Evolutionary conservation across 768 basidiomycete species (phyloP).

Genomic region (Scleroderma citrinum): DNA sequence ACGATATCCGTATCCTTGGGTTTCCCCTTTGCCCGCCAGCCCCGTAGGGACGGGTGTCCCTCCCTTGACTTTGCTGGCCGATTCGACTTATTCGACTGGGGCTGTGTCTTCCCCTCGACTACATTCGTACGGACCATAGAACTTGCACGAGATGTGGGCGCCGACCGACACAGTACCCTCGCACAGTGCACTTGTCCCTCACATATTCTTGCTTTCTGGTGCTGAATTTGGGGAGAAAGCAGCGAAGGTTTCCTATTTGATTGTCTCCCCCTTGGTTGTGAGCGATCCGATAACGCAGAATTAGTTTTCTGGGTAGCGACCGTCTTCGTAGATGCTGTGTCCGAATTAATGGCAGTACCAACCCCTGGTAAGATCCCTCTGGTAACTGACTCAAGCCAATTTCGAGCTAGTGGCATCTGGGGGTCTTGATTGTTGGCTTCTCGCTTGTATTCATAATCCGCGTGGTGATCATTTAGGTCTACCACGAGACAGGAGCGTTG

Average conservation of each 20-base stretch:
- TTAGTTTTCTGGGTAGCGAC: conserved; percentile 19
- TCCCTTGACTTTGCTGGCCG: conserved; percentile 24
- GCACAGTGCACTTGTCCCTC: conserved; percentile 41
- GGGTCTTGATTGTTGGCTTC: conserved; percentile 27
- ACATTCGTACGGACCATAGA: conserved; percentile 34
- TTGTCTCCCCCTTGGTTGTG: conserved; percentile 10
- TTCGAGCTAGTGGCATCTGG: conserved; percentile 52
- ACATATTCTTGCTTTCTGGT: conserved; percentile 21
- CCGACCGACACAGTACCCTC: conserved; percentile 62
- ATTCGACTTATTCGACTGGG: conserved; percentile 9
- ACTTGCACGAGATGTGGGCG: conserved; percentile 56
- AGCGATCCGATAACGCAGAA: conserved; percentile 18
- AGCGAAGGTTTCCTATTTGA: conserved; percentile 24
- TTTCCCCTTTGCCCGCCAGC: conserved; percentile 22
- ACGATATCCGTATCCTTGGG: conserved; percentile 35
- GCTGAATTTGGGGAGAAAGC: conserved; percentile 29
- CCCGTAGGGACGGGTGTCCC: conserved; percentile 10
- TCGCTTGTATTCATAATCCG: conserved; percentile 14
- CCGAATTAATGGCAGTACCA: conserved; percentile 34
- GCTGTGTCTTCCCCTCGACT: conserved; percentile 16
- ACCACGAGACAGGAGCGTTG: conserved; percentile 24
- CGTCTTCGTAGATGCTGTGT: conserved; percentile 19
- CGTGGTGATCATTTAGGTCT: conserved; percentile 28
- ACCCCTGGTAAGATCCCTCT: conserved; percentile 56
- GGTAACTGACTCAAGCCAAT: conserved; percentile 71